phyloP scores from a whole-genome alignment of 345 rosid species.

The Melastoma malabathricum region DNA sequence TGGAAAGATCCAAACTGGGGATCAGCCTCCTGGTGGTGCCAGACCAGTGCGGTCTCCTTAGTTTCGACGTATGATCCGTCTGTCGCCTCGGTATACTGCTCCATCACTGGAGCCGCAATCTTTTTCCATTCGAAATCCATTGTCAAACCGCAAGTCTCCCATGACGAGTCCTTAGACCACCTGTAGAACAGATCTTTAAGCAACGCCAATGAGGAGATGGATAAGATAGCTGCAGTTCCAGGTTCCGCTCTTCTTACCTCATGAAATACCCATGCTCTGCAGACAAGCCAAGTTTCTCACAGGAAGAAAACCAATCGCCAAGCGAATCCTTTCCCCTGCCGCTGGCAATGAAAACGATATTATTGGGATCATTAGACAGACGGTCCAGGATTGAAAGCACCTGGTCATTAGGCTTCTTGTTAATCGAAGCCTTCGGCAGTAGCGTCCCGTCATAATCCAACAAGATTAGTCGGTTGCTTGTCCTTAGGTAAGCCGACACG shows the following conservation, averaged over 20 bases:
- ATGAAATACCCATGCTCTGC: slow-evolving; percentile 82
- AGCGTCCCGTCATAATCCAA: slow-evolving; percentile 86
- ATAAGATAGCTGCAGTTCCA: no score
- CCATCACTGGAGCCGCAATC: slow-evolving; percentile 67
- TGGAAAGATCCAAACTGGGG: slow-evolving; percentile 57
- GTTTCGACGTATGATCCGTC: slow-evolving; percentile 76
- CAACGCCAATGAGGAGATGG: no score
- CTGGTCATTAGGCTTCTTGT: slow-evolving; percentile 38
- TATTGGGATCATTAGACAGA: slow-evolving; percentile 57
- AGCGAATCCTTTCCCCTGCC: slow-evolving; percentile 71
- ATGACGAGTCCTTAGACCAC: slow-evolving; percentile 40
- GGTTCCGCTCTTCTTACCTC: slow-evolving; percentile 24
- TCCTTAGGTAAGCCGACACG: slow-evolving; percentile 34
- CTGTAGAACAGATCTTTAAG: slow-evolving; percentile 15
- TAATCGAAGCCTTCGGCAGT: slow-evolving; percentile 36
- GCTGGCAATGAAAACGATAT: slow-evolving; percentile 63
- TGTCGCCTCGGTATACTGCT: slow-evolving; percentile 55
- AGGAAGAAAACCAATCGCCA: slow-evolving; percentile 57
- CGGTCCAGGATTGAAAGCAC: slow-evolving; percentile 46
- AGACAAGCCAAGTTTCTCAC: slow-evolving; percentile 55
- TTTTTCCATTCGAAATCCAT: slow-evolving; percentile 48
- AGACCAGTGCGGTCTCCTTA: slow-evolving; percentile 74
- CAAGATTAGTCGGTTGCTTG: slow-evolving; percentile 48
- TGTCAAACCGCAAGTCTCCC: slow-evolving; percentile 36
- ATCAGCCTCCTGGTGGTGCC: slow-evolving; percentile 79